Evolutionary conservation across 2,329 filamentous ascomycete species (phyloP).

Genomic region (Pyrenophora graminea): DNA sequence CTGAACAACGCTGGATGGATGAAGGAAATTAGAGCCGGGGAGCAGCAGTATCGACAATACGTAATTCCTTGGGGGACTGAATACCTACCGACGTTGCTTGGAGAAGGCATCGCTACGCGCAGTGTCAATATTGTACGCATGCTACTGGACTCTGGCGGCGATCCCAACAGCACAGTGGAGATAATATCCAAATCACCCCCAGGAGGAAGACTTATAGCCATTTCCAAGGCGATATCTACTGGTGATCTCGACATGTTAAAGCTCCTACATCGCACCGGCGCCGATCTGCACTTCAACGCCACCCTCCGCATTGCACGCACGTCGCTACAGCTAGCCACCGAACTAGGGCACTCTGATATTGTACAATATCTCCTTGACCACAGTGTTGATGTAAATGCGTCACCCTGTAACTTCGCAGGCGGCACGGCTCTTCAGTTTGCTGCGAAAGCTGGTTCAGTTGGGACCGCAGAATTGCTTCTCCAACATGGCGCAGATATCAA

Average conservation of each 20-base stretch:
- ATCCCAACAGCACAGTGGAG: not conserved
- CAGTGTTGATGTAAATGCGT: not conserved
- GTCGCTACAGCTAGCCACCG: slow-evolving; percentile 14
- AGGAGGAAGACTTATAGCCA: not conserved
- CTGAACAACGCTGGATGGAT: not conserved
- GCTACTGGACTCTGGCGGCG: not conserved
- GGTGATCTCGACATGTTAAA: not conserved
- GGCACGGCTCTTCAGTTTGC: slow-evolving; percentile 19
- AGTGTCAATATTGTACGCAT: not conserved
- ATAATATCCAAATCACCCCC: not conserved
- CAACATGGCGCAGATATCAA: not conserved
- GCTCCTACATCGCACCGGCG: not conserved
- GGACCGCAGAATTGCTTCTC: slow-evolving; percentile 6
- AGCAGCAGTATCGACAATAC: too few relatives aligned
- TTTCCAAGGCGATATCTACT: not conserved
- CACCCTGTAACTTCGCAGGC: slow-evolving; percentile 8
- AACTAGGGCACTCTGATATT: slow-evolving; percentile 11
- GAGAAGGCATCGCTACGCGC: not conserved
- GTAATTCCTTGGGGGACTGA: too few relatives aligned
- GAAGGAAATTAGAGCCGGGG: too few relatives aligned
- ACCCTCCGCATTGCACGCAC: slow-evolving; percentile 8
- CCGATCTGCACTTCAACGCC: not conserved
- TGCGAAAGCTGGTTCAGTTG: slow-evolving; percentile 10
- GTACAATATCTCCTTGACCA: slow-evolving; percentile 5
- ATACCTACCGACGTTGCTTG: not conserved